A percentile compares a stretch with the other conserved stretches of the same genome.
Conservation (phyloP, 164 flowering plant species). For the Stephania cephalantha region DNA sequence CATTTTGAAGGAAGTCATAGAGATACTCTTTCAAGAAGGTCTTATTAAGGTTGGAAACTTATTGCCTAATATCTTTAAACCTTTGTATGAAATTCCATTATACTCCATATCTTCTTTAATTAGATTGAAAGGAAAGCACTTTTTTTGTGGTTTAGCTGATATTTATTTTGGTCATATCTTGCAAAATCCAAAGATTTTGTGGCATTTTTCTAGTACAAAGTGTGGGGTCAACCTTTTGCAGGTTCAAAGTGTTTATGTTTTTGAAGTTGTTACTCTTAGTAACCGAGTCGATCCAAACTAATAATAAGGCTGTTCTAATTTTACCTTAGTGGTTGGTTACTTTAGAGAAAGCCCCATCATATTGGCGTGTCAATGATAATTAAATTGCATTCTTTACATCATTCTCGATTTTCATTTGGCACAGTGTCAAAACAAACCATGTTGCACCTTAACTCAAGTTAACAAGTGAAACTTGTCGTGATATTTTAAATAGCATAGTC, state of each 20-base stretch:
- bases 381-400: neutral
- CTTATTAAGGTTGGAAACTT: conserved; percentile 68
- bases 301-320: neutral
- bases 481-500: neutral
- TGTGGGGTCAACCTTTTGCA: neutral
- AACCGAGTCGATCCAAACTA: neutral
- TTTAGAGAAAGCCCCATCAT: neutral
- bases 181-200: neutral
- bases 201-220: neutral
- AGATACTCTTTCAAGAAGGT: conserved; percentile 97
- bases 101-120: neutral
- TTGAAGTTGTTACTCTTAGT: neutral
- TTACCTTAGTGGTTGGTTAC: neutral
- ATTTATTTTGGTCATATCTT: neutral
- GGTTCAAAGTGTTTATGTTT: neutral
- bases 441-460: neutral
- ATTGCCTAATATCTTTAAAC: neutral
- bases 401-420: neutral
- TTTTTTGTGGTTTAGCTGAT: neutral
- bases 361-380: neutral
- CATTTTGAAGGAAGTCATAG: conserved; percentile 96
- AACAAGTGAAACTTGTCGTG: neutral
- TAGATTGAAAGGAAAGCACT: neutral
- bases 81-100: neutral
- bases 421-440: neutral